Conservation (phyloP, 129 eudicot species). For the Kitagawia praeruptora region DNA sequence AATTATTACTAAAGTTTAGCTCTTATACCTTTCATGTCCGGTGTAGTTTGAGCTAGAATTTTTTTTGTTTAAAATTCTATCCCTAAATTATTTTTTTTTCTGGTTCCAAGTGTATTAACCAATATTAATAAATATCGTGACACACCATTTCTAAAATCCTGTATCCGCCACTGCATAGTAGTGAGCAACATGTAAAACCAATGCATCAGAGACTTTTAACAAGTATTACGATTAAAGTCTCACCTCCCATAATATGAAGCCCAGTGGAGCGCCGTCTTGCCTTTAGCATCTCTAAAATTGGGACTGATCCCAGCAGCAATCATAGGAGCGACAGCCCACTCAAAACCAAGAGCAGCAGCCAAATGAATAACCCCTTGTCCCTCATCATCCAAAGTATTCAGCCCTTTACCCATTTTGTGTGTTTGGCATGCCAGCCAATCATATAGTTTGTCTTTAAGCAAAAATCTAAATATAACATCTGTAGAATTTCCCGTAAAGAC, state of each 20-base stretch:
- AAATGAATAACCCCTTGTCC: slow-evolving; percentile 35
- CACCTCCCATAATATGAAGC: slow-evolving; percentile 37
- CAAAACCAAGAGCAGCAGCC: slow-evolving; percentile 36
- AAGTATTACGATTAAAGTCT: background rate
- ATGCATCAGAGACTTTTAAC: background rate
- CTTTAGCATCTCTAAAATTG: slow-evolving; percentile 28
- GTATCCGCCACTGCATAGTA: no score
- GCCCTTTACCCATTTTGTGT: slow-evolving; percentile 23
- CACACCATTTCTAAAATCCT: no score
- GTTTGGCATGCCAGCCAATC: slow-evolving; percentile 19
- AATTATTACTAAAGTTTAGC: no score
- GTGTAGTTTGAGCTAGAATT: no score
- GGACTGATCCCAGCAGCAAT: slow-evolving; percentile 30
- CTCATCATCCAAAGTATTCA: slow-evolving; percentile 18
- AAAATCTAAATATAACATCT: slow-evolving; percentile 17
- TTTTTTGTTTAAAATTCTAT: no score
- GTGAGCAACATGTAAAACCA: background rate
- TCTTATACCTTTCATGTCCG: no score
- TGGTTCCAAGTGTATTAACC: no score
- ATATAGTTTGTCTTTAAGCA: slow-evolving; percentile 32
- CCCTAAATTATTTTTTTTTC: no score
- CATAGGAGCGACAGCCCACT: slow-evolving; percentile 27
- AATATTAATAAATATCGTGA: no score
- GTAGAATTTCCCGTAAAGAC: background rate
- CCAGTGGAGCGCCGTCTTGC: slow-evolving; percentile 44